Percentiles rank a stretch among this genome's conserved stretches.
Evolutionary conservation across 495 filamentous ascomycete species (phyloP).

Genomic region (Talaromyces stipitatus): DNA sequence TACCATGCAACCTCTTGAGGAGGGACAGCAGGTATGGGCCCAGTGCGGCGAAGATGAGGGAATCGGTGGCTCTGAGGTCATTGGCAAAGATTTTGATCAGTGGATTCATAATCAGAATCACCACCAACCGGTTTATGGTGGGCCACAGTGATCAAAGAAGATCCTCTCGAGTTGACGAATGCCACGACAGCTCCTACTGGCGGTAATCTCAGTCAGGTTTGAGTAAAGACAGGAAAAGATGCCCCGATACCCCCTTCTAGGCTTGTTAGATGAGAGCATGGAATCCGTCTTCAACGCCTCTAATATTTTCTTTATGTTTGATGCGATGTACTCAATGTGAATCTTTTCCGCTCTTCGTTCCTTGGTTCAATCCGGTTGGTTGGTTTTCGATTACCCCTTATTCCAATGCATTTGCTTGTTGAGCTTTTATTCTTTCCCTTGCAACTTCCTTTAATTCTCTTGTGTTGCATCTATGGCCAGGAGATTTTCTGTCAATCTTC

Average conservation of each 20-base stretch:
- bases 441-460: background rate
- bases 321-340: background rate
- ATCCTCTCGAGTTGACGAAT: background rate
- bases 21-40: slow-evolving; percentile 1
- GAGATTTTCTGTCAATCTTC: slow-evolving; percentile 1
- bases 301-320: background rate
- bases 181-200: background rate
- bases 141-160: background rate
- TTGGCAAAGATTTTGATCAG: slow-evolving; percentile 7
- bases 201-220: background rate
- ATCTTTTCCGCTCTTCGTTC: background rate
- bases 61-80: background rate
- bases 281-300: slow-evolving; percentile 1
- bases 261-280: background rate
- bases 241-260: background rate
- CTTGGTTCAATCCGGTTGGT: background rate
- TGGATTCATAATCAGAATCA: slow-evolving; percentile 2
- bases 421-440: background rate
- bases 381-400: background rate
- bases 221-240: background rate
- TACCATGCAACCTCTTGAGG: background rate
- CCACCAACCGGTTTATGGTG: background rate
- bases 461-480: background rate
- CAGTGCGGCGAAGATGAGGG: background rate
- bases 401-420: background rate